Base-by-base conservation (phyloP, 192 early-diverging fungal species). In the Coemansia aciculifera region DNA sequence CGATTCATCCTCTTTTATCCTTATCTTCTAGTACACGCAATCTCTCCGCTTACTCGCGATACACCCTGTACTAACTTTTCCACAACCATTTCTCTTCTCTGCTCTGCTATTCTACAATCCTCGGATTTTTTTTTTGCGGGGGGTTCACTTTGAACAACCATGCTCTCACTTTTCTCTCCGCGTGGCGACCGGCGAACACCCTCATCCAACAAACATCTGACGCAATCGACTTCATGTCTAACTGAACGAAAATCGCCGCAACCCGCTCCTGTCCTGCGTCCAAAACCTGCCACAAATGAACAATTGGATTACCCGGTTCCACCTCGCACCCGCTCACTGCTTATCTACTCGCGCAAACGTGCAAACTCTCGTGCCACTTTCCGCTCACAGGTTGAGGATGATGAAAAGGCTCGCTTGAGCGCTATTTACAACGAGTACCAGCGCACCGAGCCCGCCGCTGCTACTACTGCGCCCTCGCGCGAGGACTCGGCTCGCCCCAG, bases 281-380 rank as follows among this genome's bases (percentile, higher is more conserved):
- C 59, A 19, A 60, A 60, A 60, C 59, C 59, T 2, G 59, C 57
- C 54, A 49, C 65, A 39, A 34, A 43, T 44, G 49, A 51, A 51
- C 42, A 57, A 48, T 39, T 61, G 44, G 67, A 62, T 9, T 68
- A 65, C 17, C 64, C 70, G 42, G 37, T 81, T 24, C 79, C 79
- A 4, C 74, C 79, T 13, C 79, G 79, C 19, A 49, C 68, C 1
- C 79, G 79, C 36, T 82, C 79, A 7, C 68, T 82, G 48, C 40
- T 52, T 17, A 44, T 49, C 17, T 71, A 56, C 34, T 43, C 52
- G 17, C 63, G 59, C 54, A 66, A 75, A 75, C 67, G 17, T 49
- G 15, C 39, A 19, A 39, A 23, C 15, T 37, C 59, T 32, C 59
- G 59, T 10, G 31, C 39, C 67, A 24, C 62, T 75, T 32, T 60